Base-by-base conservation (phyloP, 163 green algal species). In the Chlamydomonas reinhardtii region DNA sequence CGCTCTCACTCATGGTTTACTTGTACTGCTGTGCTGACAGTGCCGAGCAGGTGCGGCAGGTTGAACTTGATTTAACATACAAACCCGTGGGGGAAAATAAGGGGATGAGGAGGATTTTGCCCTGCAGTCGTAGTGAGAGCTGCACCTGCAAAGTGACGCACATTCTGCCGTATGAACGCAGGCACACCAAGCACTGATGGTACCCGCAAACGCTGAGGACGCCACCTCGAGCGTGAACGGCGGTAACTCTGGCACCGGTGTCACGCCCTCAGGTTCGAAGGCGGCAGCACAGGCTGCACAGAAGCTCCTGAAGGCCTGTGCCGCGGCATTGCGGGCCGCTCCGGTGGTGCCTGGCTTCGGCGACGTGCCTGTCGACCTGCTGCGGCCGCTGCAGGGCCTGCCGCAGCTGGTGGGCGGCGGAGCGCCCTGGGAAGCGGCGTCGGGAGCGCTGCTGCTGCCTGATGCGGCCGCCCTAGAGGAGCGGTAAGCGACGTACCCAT, bases 331-430 rank as follows among this genome's bases (percentile, higher is more conserved):
- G 52, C 48, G 79, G 8, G 29, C 24, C 25, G 54, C 68, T 0
- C 79, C 79, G 48, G 24, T 85, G 27, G 79, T 85, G 32, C 79
- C 79, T 11, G 79, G 79, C 52, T 85, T 43, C 52, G 79, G 79
- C 1, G 79, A 77, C 9, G 24, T 85, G 29, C 37, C 68, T 8
- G 35, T 85, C 9, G 79, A 85, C 25, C 22, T 85, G 22, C 52
- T 77, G 52, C 25, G 27, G 52, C 68, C 52, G 6, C 24, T 85
- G 8, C 68, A 71, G 48, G 79, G 68, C 15, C 66, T 85, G 31
- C 16, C 68, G 24, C 68, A 85, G 68, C 79, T 85, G 48, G 29
- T n/a, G 11, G 8, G 16, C 1, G n/a, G 25, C 19, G 48, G 1
- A 12, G 20, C 66, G 52, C 78, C 78, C 6, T 76, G 78, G 78